Conservation (phyloP, 2,329 filamentous ascomycete species). For the Alternaria postmessia region DNA sequence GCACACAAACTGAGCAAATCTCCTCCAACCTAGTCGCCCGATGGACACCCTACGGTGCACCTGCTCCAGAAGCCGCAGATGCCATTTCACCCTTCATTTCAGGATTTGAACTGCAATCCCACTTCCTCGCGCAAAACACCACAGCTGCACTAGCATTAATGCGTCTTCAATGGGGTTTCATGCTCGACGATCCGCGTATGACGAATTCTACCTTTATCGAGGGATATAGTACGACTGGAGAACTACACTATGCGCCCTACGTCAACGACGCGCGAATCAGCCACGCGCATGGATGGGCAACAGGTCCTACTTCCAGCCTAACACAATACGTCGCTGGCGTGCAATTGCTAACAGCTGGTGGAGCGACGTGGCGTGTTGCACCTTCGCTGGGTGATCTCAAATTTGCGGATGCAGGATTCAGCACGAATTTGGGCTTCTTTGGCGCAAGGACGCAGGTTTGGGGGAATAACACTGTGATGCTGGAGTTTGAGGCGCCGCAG, state of each 20-base stretch:
- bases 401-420: slow-evolving; percentile 50
- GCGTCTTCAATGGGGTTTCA: slow-evolving; percentile 62
- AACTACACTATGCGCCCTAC: slow-evolving; percentile 60
- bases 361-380: slow-evolving; percentile 48
- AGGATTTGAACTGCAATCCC: slow-evolving; percentile 58
- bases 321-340: slow-evolving; percentile 55
- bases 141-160: slow-evolving; percentile 55
- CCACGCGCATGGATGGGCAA: slow-evolving; percentile 62
- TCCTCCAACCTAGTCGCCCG: slow-evolving; percentile 42
- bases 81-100: slow-evolving; percentile 60
- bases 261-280: slow-evolving; percentile 57
- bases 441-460: slow-evolving; percentile 37
- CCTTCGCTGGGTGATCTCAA: slow-evolving; percentile 50
- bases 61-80: slow-evolving; percentile 57
- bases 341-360: slow-evolving; percentile 49
- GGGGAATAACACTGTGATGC: slow-evolving; percentile 21
- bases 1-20: slow-evolving; percentile 43
- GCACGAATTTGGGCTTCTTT: slow-evolving; percentile 50
- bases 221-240: slow-evolving; percentile 58
- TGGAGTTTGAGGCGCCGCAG: slow-evolving; percentile 41
- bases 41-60: slow-evolving; percentile 57
- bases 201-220: slow-evolving; percentile 63
- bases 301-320: slow-evolving; percentile 57
- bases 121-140: slow-evolving; percentile 53
- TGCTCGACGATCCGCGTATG: slow-evolving; percentile 63